These are phyloP conservation scores for Wickerhamomyces chaumierensis DNA, from an alignment of 805 yeast genomes.

Conservation along the genomic window DNA sequence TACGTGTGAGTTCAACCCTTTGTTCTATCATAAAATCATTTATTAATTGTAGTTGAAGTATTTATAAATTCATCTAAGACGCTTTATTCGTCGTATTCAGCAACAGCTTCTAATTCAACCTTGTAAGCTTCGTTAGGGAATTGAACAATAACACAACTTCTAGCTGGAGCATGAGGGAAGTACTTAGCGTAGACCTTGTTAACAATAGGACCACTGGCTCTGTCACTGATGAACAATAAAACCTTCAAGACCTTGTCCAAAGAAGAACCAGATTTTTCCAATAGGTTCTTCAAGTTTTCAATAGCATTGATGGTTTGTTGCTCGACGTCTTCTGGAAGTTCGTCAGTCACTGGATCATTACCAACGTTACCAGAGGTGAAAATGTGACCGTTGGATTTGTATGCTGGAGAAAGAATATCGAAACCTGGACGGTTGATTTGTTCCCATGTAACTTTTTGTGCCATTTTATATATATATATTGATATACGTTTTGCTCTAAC, in stretches of 20 bases:
- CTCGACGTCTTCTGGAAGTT: constrained; percentile 29
- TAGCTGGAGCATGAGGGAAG: constrained; percentile 39
- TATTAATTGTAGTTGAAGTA: too few species aligned
- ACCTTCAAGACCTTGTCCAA: constrained; percentile 37
- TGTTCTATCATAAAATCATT: too few species aligned
- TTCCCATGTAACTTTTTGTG: constrained; percentile 25
- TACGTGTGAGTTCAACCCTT: too few species aligned
- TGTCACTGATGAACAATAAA: constrained; percentile 34
- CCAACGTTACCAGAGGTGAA: constrained; percentile 42
- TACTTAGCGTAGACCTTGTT: constrained; percentile 35
- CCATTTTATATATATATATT: too few species aligned
- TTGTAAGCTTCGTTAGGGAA: constrained; percentile 39
- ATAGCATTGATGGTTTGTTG: constrained; percentile 35
- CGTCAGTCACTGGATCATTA: constrained; percentile 27
- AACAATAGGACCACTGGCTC: constrained; percentile 28
- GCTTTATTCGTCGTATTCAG: constrained; percentile 17
- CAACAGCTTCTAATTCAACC: constrained; percentile 42
- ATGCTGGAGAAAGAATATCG: constrained; percentile 30
- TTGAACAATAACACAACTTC: constrained; percentile 39
- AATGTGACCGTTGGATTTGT: constrained; percentile 28
- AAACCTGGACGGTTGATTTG: constrained; percentile 21
- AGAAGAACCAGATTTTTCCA: constrained; percentile 34
- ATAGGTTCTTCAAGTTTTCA: constrained; percentile 28
- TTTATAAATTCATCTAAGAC: too few species aligned
- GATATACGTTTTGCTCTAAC: too few species aligned